Base-by-base conservation (phyloP, 1,284 basidiomycete genomes). In the Pisolithus thermaeus region DNA sequence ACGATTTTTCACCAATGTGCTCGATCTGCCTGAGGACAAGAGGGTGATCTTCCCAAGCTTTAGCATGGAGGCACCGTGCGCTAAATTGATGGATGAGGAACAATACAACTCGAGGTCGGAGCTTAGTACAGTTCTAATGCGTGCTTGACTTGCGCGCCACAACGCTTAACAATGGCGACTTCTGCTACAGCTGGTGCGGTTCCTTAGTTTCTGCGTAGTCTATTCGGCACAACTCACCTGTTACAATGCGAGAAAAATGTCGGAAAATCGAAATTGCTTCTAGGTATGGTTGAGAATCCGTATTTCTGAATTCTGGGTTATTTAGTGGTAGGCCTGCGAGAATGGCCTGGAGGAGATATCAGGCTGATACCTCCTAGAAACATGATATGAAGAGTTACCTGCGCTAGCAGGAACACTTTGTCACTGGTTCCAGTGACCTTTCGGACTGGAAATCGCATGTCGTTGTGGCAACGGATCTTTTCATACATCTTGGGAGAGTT, bases 1-100 rank as follows among this genome's bases (percentile, higher is more conserved):
- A 90, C 88, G 87, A 90, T 77, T 90, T 91, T 61, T 92, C 89
- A 39, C 90, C 90, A 46, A 93, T 84, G 22, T 84, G 80, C 43
- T 89, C 84, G 45, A 93, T 77, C 61, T 93, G 90, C 47, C 84
- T 78, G 51, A 93, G 72, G 14, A 91, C 86, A 20, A 83, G 72
- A 12, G 90, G 85, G 36, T 89, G 74, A 60, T 90, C 88, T 59
- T 93, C 90, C 90, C 90, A 93, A 45, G 87, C 83, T 60, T 84
- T 91, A 11, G 87, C 88, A 51, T 73, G 79, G 40, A 93, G 65
- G 59, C 84, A 87, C 30, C 88, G 79, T 43, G 84, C 65, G 42
- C 89, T 91, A 44, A n/a, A n/a, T 41, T 36, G 20, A 6, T 45
- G 43, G 44, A 22, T 58, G 25, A 61, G 52, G 14, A 52, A 36